Conservation (phyloP, 2,329 filamentous ascomycete genomes). For the Waltergamsia citrina region DNA sequence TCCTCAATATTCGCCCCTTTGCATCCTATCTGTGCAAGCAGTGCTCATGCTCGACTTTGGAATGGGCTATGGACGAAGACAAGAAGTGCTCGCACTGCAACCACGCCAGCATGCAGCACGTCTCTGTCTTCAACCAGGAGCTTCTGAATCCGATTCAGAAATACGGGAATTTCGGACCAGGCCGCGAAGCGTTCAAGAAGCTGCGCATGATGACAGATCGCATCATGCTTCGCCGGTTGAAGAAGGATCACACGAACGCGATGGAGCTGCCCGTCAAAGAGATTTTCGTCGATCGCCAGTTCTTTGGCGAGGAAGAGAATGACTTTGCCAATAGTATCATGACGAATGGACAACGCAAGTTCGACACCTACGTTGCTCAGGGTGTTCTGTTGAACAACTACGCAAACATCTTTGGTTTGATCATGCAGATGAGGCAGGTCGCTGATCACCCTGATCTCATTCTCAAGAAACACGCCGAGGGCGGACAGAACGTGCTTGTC, state of each 20-base stretch:
- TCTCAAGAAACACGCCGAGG: slow-evolving; percentile 75
- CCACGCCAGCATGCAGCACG: slow-evolving; percentile 31
- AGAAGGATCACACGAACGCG: slow-evolving; percentile 83
- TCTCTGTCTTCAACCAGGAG: slow-evolving; percentile 80
- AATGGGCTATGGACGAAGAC: slow-evolving; percentile 71
- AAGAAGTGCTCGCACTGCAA: slow-evolving; percentile 61
- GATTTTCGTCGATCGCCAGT: slow-evolving; percentile 84
- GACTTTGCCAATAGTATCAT: slow-evolving; percentile 96
- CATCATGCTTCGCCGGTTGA: slow-evolving; percentile 92
- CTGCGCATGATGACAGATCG: slow-evolving; percentile 81
- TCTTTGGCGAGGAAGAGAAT: slow-evolving; percentile 92
- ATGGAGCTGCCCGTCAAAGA: slow-evolving; percentile 98
- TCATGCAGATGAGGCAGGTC: slow-evolving; percentile 99
- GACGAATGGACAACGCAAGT: slow-evolving; percentile 78
- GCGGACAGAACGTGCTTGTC: slow-evolving; percentile 81
- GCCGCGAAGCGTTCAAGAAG: slow-evolving; percentile 66
- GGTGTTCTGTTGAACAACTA: slow-evolving; percentile 96
- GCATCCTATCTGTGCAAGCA: slow-evolving; percentile 89
- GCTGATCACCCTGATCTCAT: slow-evolving; percentile 94
- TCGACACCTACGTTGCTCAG: slow-evolving; percentile 90
- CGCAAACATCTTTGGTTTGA: slow-evolving; percentile 96
- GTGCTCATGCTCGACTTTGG: slow-evolving; percentile 70
- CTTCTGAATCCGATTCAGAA: slow-evolving; percentile 74
- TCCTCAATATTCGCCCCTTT: slow-evolving; percentile 81
- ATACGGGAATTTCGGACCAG: slow-evolving; percentile 50